These are phyloP conservation scores for Psilocybe subaeruginosa DNA, from an alignment of 768 basidiomycete species.

Conservation along the genomic window DNA sequence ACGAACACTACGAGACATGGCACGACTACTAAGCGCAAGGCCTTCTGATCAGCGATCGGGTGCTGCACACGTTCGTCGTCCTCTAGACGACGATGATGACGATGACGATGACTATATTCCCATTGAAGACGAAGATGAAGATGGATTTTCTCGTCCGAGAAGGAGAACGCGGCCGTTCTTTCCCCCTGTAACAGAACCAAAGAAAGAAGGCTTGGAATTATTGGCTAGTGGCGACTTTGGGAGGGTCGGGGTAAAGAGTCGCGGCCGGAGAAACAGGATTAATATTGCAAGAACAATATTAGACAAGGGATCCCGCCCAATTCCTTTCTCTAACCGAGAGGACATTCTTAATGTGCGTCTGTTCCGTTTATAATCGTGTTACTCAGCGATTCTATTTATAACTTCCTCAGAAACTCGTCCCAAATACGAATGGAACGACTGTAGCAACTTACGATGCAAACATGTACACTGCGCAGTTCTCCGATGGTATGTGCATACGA, in stretches of 20 bases:
- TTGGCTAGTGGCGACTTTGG: slow-evolving; percentile 84
- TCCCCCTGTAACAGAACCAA: slow-evolving; percentile 55
- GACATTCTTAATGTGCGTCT: slow-evolving; percentile 55
- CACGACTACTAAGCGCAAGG: slow-evolving; percentile 27
- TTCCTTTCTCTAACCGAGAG: slow-evolving; percentile 46
- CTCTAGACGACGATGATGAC: slow-evolving; percentile 35
- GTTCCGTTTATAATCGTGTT: background rate
- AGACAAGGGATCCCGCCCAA: slow-evolving; percentile 38
- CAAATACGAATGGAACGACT: slow-evolving; percentile 79
- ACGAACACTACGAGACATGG: slow-evolving; percentile 34
- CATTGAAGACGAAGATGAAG: slow-evolving; percentile 42
- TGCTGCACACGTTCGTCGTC: slow-evolving; percentile 28
- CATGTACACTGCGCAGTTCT: slow-evolving; percentile 87
- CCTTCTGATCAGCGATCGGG: slow-evolving; percentile 26
- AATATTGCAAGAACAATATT: slow-evolving; percentile 56
- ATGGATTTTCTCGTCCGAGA: slow-evolving; percentile 9
- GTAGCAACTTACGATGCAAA: slow-evolving; percentile 75
- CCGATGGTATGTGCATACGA: slow-evolving; percentile 49
- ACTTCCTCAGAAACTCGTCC: slow-evolving; percentile 61
- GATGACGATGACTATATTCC: slow-evolving; percentile 37
- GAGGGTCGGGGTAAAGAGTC: slow-evolving; percentile 53
- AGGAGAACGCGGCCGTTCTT: slow-evolving; percentile 25
- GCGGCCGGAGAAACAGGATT: slow-evolving; percentile 38
- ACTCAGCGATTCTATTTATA: slow-evolving; percentile 3
- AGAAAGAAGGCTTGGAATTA: slow-evolving; percentile 63